These are phyloP conservation scores for Lepiota brunneoincarnata DNA, from an alignment of 768 basidiomycete genomes.

Conservation along the genomic window DNA sequence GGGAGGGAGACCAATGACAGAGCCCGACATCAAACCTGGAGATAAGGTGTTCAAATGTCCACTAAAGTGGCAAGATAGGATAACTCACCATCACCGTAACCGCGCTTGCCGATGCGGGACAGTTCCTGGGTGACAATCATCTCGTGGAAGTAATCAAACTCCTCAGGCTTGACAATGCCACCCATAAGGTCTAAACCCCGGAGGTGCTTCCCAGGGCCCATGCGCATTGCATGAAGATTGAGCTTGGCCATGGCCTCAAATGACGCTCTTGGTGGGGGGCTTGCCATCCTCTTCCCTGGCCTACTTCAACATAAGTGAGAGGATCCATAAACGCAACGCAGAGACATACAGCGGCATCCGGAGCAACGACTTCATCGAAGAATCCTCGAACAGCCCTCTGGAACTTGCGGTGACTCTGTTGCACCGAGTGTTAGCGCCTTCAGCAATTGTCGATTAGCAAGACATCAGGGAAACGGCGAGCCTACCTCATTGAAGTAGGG, in stretches of 20 bases:
- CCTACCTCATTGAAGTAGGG: constrained; percentile 76
- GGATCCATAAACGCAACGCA: background rate
- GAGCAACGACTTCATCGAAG: constrained; percentile 65
- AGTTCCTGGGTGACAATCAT: constrained; percentile 81
- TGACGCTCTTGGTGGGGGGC: constrained; percentile 70
- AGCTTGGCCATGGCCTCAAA: constrained; percentile 74
- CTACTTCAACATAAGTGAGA: constrained; percentile 33
- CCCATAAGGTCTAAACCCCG: constrained; percentile 68
- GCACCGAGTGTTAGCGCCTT: background rate
- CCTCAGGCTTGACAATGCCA: constrained; percentile 78
- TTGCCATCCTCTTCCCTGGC: constrained; percentile 89
- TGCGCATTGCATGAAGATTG: constrained; percentile 86
- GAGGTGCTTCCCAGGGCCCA: constrained; percentile 92
- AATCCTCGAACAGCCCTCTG: constrained; percentile 68
- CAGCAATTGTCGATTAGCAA: constrained; percentile 12
- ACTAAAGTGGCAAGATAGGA: background rate
- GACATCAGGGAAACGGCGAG: constrained; percentile 22
- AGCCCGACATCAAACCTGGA: constrained; percentile 61
- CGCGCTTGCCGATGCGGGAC: constrained; percentile 62
- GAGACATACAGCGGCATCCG: constrained; percentile 43
- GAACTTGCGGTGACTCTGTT: constrained; percentile 60
- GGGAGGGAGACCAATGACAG: constrained; percentile 82
- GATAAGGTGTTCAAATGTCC: background rate
- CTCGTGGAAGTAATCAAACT: constrained; percentile 91
- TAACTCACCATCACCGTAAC: constrained; percentile 71